Evolutionary conservation across 2,329 filamentous ascomycete species (phyloP).

Genomic region (Penicillium griseofulvum): DNA sequence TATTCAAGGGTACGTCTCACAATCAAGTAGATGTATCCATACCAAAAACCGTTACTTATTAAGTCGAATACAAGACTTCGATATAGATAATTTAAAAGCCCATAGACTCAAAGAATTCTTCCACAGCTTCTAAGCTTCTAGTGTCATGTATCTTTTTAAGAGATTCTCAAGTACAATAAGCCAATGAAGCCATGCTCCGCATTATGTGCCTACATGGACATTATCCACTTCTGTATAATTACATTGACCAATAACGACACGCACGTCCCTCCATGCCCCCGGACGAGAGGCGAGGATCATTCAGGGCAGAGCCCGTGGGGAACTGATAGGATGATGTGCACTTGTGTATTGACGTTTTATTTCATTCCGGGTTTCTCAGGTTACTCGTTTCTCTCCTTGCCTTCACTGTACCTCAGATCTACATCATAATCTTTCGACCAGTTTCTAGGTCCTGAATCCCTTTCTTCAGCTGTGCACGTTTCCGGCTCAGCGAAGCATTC

Average conservation of each 20-base stretch:
- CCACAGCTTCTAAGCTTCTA: neutral
- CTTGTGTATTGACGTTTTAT: neutral
- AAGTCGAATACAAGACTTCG: neutral
- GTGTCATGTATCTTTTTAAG: neutral
- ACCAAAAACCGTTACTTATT: neutral
- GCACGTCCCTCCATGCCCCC: slow-evolving; percentile 38
- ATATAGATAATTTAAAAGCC: neutral
- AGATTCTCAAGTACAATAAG: no score
- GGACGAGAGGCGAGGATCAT: slow-evolving; percentile 31
- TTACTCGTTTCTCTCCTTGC: no score
- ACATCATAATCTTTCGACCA: neutral
- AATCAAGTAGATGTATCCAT: neutral
- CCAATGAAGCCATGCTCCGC: neutral
- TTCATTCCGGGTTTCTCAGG: neutral
- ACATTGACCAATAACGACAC: slow-evolving; percentile 34
- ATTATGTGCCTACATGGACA: neutral
- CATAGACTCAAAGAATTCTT: neutral
- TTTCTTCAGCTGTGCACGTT: neutral
- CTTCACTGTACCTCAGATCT: neutral
- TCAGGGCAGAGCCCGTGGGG: slow-evolving; percentile 18
- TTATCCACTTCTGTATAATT: fast-evolving
- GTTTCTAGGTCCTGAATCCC: neutral
- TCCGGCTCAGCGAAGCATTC: slow-evolving; percentile 37
- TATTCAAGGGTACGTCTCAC: no score
- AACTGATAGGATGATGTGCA: slow-evolving; percentile 8